phyloP scores from a whole-genome alignment of 305 asterid species.

The Rubia balearica region DNA sequence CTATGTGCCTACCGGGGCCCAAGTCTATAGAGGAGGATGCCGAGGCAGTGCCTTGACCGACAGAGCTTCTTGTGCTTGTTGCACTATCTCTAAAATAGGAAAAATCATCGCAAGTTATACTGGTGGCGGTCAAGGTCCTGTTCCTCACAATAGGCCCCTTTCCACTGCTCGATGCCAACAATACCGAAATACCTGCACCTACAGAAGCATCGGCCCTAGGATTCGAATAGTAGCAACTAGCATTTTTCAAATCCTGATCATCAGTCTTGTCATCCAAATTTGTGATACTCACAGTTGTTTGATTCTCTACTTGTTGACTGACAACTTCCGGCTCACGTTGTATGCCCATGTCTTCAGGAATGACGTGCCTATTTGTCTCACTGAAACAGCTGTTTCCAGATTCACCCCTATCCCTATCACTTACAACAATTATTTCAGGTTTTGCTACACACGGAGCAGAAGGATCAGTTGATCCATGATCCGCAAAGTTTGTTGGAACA shows the following conservation, averaged over 20 bases:
- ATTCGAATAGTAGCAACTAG: conserved; percentile 24
- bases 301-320: conserved; percentile 27
- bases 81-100: conserved; percentile 67
- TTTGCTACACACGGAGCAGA: conserved; percentile 27
- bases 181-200: conserved; percentile 63
- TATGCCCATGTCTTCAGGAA: conserved; percentile 18
- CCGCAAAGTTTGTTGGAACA: conserved; percentile 23
- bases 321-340: conserved; percentile 19
- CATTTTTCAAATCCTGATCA: conserved; percentile 21
- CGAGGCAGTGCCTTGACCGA: conserved; percentile 63
- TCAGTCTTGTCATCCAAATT: conserved; percentile 21
- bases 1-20: conserved; percentile 54
- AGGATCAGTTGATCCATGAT: conserved; percentile 27
- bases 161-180: conserved; percentile 53
- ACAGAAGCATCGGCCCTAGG: conserved; percentile 41
- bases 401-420: conserved; percentile 28
- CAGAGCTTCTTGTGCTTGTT: conserved; percentile 77
- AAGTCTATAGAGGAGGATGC: conserved; percentile 82
- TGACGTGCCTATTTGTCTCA: conserved; percentile 27
- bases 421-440: conserved; percentile 33
- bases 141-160: conserved; percentile 61
- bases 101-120: conserved; percentile 64
- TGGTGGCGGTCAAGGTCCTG: conserved; percentile 74
- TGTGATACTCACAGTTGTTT: conserved; percentile 18
- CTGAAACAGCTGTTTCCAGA: conserved; percentile 19